Evolutionary conservation across 192 early-diverging fungal genomes (phyloP).

Genomic region (Diversispora eburnea): DNA sequence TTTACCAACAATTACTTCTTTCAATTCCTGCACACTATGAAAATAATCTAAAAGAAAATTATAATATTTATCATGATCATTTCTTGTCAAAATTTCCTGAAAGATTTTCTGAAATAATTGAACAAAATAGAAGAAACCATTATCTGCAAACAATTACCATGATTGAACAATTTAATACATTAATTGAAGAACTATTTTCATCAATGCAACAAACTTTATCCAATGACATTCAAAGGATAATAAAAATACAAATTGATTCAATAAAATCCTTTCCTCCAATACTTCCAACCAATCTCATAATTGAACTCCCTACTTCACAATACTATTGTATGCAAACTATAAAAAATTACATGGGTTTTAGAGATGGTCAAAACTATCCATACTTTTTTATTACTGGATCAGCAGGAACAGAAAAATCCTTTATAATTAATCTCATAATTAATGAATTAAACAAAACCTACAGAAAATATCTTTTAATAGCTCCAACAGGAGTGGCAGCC

Average conservation of each 20-base stretch:
- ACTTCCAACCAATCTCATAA: not conserved
- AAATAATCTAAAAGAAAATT: not conserved
- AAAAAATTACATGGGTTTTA: not conserved
- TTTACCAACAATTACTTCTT: not conserved
- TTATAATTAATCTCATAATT: not conserved
- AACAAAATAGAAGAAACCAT: not conserved
- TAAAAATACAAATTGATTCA: slow-evolving; percentile 8
- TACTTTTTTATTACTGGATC: slow-evolving; percentile 14
- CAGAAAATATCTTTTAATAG: not conserved
- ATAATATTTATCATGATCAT: not conserved
- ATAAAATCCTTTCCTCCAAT: not conserved
- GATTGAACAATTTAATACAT: not conserved
- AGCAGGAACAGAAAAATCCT: slow-evolving; percentile 9
- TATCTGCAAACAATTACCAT: not conserved
- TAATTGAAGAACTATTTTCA: not conserved
- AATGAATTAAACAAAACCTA: not conserved
- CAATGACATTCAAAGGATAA: not conserved
- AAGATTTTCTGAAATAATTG: not conserved
- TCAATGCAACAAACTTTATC: not conserved
- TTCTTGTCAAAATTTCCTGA: not conserved
- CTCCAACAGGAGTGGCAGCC: slow-evolving; percentile 24
- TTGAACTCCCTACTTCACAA: not conserved
- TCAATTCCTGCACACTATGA: not conserved
- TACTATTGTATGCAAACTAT: not conserved
- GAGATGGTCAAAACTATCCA: not conserved